Conservation (phyloP, 768 basidiomycete species). For the Pholiota molesta region DNA sequence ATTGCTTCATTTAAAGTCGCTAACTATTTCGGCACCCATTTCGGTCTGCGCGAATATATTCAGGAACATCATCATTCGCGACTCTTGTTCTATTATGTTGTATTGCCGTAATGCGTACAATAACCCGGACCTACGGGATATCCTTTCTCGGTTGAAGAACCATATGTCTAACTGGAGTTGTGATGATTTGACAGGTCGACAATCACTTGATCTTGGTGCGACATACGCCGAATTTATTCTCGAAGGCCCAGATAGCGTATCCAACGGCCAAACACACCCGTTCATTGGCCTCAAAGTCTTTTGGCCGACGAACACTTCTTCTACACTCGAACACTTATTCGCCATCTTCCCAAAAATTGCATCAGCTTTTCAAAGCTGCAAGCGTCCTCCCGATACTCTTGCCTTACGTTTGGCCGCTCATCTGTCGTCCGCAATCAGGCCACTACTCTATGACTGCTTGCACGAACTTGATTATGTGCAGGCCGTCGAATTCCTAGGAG, state of each 20-base stretch:
- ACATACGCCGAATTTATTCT: conserved; percentile 15
- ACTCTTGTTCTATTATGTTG: conserved; percentile 19
- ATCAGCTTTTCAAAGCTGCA: not conserved
- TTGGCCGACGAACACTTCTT: conserved; percentile 6
- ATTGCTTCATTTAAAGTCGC: conserved; percentile 12
- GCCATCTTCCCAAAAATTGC: not conserved
- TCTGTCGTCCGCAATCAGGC: not conserved
- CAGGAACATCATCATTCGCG: conserved; percentile 14
- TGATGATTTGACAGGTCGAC: conserved; percentile 19
- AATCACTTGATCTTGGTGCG: conserved; percentile 18
- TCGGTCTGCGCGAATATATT: conserved; percentile 21
- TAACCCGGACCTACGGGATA: conserved; percentile 13
- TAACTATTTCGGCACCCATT: conserved; percentile 17
- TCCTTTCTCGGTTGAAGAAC: conserved; percentile 14
- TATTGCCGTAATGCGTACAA: conserved; percentile 12
- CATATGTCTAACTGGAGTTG: conserved; percentile 18
- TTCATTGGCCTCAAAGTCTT: conserved; percentile 16
- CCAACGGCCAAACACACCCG: not conserved
- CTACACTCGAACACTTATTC: not conserved
- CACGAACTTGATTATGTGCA: not conserved
- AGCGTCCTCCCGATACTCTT: not conserved
- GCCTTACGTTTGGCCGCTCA: not conserved
- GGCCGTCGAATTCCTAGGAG: not conserved
- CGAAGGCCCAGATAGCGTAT: conserved; percentile 9
- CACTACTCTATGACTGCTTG: not conserved